Conservation (phyloP, 129 eudicot genomes). For the Centella asiatica region DNA sequence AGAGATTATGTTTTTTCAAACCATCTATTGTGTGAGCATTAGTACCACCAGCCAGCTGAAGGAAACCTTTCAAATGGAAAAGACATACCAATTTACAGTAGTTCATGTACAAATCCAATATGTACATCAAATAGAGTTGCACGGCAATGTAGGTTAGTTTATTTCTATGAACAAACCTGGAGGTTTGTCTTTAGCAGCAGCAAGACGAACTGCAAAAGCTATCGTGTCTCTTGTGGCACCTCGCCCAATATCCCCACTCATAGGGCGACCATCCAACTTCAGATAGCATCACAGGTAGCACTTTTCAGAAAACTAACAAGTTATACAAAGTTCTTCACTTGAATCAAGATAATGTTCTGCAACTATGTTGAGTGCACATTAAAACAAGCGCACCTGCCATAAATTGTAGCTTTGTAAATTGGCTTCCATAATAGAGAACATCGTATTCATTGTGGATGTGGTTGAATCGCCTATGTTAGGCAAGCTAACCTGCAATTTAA, state of each 20-base stretch:
- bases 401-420: constrained; percentile 56
- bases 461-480: constrained; percentile 64
- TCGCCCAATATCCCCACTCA: constrained; percentile 99
- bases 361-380: neutral
- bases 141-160: neutral
- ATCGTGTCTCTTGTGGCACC: constrained; percentile 89
- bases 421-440: constrained; percentile 58
- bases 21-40: constrained; percentile 91
- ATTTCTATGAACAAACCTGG: constrained; percentile 36
- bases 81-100: too few species aligned
- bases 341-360: neutral
- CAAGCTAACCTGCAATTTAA: constrained; percentile 65
- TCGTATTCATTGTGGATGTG: constrained; percentile 43
- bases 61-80: constrained; percentile 47
- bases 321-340: neutral
- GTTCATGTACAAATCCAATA: neutral
- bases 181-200: constrained; percentile 54
- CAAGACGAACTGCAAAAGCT: constrained; percentile 62
- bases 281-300: neutral
- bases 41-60: constrained; percentile 95
- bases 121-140: neutral
- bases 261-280: constrained; percentile 96
- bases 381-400: constrained; percentile 67
- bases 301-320: constrained; percentile 1
- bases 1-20: constrained; percentile 44